These are phyloP conservation scores for Thalassiosira livingstoniorum DNA, from an alignment of 352 stramenopile genomes.

Conservation along the genomic window DNA sequence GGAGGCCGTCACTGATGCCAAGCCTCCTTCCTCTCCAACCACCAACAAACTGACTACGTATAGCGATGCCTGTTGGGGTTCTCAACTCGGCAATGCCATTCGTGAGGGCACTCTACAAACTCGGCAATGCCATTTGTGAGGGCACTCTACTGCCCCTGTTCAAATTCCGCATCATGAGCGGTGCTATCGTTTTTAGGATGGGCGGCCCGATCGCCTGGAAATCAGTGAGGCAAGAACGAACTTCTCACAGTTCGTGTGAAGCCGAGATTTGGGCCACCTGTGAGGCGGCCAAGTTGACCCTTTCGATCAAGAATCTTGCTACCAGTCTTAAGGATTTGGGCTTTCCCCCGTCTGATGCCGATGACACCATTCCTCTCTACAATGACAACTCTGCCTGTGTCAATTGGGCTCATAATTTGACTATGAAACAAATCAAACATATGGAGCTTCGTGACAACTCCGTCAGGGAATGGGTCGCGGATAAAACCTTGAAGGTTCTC, in stretches of 20 bases:
- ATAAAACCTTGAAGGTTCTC: background rate
- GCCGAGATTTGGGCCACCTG: constrained; percentile 28
- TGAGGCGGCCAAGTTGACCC: background rate
- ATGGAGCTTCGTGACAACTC: background rate
- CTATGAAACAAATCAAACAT: background rate
- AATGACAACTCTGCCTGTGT: constrained; percentile 18
- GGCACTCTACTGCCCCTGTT: constrained; percentile 1
- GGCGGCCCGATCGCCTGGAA: constrained; percentile 23
- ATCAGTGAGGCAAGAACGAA: background rate
- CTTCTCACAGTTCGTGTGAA: constrained; percentile 28
- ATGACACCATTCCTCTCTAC: background rate
- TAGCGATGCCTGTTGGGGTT: constrained; percentile 25
- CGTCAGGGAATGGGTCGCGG: constrained; percentile 8
- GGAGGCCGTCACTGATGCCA: constrained; percentile 8
- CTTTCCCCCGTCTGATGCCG: background rate
- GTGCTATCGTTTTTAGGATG: constrained; percentile 1
- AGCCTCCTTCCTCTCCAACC: background rate
- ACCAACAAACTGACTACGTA: background rate
- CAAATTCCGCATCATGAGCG: constrained; percentile 27
- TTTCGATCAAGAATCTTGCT: background rate
- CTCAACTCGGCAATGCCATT: constrained; percentile 16
- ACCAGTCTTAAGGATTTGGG: background rate
- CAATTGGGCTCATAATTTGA: constrained; percentile 15
- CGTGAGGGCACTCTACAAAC: constrained; percentile 6
- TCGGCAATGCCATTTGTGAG: too few relatives aligned